Evolutionary conservation across 2,329 filamentous ascomycete species (phyloP).

Genomic region (Tolypocladium endophyticum): DNA sequence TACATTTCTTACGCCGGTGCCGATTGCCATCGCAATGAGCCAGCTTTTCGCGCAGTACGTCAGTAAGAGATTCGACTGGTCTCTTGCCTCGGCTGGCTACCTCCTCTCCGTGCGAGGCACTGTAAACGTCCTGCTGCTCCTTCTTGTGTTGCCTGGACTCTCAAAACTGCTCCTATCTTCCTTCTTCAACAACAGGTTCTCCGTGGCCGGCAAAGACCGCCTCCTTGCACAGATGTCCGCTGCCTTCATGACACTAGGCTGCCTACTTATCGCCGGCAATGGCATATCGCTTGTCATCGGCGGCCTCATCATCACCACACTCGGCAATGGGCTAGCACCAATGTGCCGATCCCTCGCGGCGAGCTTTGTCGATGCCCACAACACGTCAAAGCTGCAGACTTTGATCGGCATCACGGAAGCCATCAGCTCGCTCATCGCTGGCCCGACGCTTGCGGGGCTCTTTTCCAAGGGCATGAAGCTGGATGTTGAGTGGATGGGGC

Average conservation of each 20-base stretch:
- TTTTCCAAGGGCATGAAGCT: constrained; percentile 13
- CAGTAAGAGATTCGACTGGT: constrained; percentile 13
- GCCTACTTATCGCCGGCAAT: constrained; percentile 9
- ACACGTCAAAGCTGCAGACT: constrained; percentile 16
- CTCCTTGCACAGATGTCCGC: constrained; percentile 14
- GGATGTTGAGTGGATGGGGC: constrained; percentile 12
- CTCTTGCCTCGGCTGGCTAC: constrained; percentile 11
- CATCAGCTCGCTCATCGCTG: constrained; percentile 10
- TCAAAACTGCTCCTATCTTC: constrained; percentile 4
- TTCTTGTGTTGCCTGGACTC: constrained; percentile 7
- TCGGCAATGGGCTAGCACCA: constrained; percentile 9
- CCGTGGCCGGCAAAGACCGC: constrained; percentile 13
- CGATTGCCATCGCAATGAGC: constrained; percentile 6
- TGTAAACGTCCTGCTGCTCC: constrained; percentile 9
- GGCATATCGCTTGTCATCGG: constrained; percentile 8
- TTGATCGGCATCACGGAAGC: constrained; percentile 16
- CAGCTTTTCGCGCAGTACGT: constrained; percentile 13
- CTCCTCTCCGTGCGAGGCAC: constrained; percentile 11
- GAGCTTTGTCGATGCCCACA: constrained; percentile 7
- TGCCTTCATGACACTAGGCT: constrained; percentile 9
- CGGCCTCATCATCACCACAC: constrained; percentile 11
- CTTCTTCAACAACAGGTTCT: not conserved
- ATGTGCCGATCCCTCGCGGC: constrained; percentile 12
- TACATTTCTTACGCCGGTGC: constrained; percentile 7
- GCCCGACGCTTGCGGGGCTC: constrained; percentile 14